Evolutionary conservation across 31 red algal species (phyloP).

Genomic region (Bonnemaisonia californica): DNA sequence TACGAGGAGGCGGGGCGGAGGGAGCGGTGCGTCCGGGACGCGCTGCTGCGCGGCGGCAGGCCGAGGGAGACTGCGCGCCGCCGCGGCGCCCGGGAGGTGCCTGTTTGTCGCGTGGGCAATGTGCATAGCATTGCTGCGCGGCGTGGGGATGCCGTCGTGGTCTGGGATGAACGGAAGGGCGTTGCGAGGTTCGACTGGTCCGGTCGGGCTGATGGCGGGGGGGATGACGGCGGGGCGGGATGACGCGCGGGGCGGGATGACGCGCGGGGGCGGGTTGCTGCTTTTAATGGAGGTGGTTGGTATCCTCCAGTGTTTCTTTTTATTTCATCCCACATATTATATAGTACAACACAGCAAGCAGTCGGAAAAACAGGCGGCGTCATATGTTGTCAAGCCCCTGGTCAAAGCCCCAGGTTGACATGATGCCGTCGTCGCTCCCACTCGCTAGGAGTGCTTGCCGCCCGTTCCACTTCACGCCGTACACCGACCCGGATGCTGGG

Average conservation of each 20-base stretch:
- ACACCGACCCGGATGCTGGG: slow-evolving; percentile 77
- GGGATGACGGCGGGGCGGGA: too few relatives aligned
- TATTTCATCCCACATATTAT: neutral
- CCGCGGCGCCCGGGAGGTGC: neutral
- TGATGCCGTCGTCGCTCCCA: slow-evolving; percentile 86
- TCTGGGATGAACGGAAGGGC: slow-evolving; percentile 32
- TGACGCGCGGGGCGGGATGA: neutral
- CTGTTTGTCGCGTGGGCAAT: slow-evolving; percentile 35
- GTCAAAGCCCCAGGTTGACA: slow-evolving; percentile 88
- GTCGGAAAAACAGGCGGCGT: neutral
- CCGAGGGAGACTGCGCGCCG: neutral
- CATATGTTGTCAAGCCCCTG: slow-evolving; percentile 5
- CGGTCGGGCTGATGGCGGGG: too few relatives aligned
- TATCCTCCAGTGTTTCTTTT: neutral
- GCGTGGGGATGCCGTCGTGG: slow-evolving; percentile 36
- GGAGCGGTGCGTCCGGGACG: neutral
- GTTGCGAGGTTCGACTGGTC: slow-evolving; percentile 60
- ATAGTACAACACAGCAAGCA: neutral
- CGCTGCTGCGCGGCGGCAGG: neutral
- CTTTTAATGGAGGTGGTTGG: too few relatives aligned
- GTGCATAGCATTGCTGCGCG: slow-evolving; percentile 37
- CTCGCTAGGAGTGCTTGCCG: slow-evolving; percentile 89
- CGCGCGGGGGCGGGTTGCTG: neutral
- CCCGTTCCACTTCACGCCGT: slow-evolving; percentile 80
- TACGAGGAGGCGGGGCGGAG: neutral